Evolutionary conservation across 352 stramenopile genomes (phyloP), one percentile per base, ranked within the genome.

Genomic region (Globisporangium yorkense): DNA sequence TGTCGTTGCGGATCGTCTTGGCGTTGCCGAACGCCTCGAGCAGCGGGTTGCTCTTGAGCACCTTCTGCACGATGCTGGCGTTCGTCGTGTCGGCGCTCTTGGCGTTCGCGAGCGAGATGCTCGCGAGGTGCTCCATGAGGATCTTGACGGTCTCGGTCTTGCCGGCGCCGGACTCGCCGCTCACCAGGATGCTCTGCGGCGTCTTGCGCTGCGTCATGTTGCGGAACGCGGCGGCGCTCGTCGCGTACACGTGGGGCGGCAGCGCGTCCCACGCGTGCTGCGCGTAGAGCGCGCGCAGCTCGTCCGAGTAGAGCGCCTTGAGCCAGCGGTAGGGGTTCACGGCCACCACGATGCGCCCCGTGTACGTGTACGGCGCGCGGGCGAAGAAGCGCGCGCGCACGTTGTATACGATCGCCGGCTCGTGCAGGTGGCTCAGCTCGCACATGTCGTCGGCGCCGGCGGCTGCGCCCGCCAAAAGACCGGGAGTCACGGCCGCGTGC

Each of bases 141-240:
- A 98, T 98, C 70, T 98, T 98, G 16, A 96, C 96, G 92, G 91
- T 98, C 61, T 98, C 92, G 0, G 91, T 98, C 65, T 98, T 97
- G 21, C 91, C 91, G 0, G 89, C 89, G n/a, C 92, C 86, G 0
- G 81, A 93, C 50, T 96, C 87, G 27, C 87, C 87, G 54, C 82
- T 93, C 24, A 96, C 88, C 10, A 96, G 71, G 45, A 96, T 91
- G 58, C 77, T 91, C 67, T 96, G 86, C 31, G 80, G 80, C 13
- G 77, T 78, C 16, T 68, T 64, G 64, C 79, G 80, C 57, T 80
- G 64, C 59, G 85, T 84, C 85, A 95, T 92, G 62, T 90, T 77
- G 62, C 83, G 67, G 51, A 88, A 96, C 18, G 89, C 87, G 47
- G 89, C 77, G 0, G 88, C 86, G 60, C 77, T 92, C 5, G 87